phyloP scores from a whole-genome alignment of 2,329 filamentous ascomycete genomes.

The Fusarium concolor region DNA sequence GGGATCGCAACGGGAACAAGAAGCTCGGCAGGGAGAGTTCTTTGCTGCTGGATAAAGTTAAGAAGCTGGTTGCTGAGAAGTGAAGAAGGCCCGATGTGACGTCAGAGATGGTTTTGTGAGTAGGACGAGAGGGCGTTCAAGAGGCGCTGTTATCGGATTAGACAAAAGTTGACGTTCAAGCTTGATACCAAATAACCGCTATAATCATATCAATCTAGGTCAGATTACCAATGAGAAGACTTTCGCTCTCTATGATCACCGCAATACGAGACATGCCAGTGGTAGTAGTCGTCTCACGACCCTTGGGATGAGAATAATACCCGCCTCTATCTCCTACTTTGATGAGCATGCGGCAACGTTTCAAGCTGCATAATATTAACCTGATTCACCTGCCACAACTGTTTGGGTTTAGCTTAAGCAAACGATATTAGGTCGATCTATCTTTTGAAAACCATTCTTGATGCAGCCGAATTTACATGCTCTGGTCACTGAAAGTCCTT shows the following conservation, averaged over 20 bases:
- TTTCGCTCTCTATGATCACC: not conserved
- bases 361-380: constrained; percentile 4
- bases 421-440: not conserved
- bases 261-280: not conserved
- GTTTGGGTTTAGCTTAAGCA: not conserved
- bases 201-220: constrained; percentile 14
- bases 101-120: not conserved
- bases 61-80: constrained; percentile 71
- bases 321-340: not conserved
- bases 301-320: not conserved
- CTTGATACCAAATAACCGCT: constrained; percentile 22
- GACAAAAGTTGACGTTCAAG: constrained; percentile 30
- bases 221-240: not conserved
- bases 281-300: not conserved
- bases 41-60: constrained; percentile 81
- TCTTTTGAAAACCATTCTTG: not conserved
- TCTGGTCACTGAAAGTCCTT: not conserved
- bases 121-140: constrained; percentile 28
- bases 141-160: constrained; percentile 26
- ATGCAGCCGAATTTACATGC: not conserved
- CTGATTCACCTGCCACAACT: not conserved
- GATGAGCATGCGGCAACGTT: constrained; percentile 5
- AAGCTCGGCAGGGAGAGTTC: constrained; percentile 86
- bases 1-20: constrained; percentile 78
- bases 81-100: constrained; percentile 4